Percentiles rank a stretch among this genome's conserved stretches.
Conservation (phyloP, 805 yeast species). For the Metschnikowia borealis region DNA sequence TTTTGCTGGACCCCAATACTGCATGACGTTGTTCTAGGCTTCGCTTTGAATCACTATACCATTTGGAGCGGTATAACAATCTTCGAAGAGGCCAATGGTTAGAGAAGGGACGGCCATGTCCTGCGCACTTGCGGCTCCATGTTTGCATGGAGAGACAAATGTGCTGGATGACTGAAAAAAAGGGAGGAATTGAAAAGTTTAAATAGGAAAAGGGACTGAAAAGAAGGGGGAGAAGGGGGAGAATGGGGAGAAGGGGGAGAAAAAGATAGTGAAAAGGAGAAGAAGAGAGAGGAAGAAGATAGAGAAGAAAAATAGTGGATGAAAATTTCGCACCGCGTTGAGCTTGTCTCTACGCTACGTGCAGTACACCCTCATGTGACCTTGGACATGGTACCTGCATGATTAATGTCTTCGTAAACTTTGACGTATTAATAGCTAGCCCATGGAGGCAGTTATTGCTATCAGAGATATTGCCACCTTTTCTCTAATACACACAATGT, state of each 20-base stretch:
- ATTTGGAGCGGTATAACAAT: slow-evolving; percentile 26
- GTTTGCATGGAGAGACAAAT: not conserved
- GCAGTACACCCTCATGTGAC: not conserved
- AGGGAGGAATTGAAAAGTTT: not conserved
- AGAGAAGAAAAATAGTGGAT: too few species aligned
- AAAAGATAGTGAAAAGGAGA: not conserved
- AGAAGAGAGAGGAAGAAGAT: not conserved
- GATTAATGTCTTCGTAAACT: not conserved
- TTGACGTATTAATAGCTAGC: not conserved
- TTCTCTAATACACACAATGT: not conserved
- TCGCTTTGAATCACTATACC: slow-evolving; percentile 34
- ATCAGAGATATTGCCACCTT: too few species aligned
- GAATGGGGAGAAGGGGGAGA: not conserved
- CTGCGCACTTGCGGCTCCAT: slow-evolving; percentile 1
- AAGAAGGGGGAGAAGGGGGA: not conserved
- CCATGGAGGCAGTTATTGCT: not conserved
- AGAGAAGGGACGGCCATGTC: not conserved
- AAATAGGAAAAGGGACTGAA: not conserved
- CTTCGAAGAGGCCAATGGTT: slow-evolving; percentile 30
- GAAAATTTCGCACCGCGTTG: slow-evolving; percentile 1
- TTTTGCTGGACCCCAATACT: not conserved
- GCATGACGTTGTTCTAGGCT: slow-evolving; percentile 23
- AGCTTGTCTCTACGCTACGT: not conserved
- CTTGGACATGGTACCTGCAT: not conserved
- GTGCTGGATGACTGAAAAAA: not conserved